Base-by-base conservation (phyloP, 768 basidiomycete genomes). In the Phlebiopsis gigantea region DNA sequence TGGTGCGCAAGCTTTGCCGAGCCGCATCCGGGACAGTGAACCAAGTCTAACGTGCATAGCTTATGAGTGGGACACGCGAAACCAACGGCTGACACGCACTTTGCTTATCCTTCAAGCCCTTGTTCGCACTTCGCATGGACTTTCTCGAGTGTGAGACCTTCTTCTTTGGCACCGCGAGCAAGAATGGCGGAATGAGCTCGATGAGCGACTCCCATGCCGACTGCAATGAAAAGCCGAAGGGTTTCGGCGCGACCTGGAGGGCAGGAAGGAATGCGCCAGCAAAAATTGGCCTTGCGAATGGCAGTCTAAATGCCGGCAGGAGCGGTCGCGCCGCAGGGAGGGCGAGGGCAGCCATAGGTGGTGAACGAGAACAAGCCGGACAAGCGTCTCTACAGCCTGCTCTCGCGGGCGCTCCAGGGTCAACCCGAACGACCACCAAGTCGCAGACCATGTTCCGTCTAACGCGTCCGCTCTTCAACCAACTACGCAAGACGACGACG, bases 121-220 rank as follows among this genome's bases (percentile, higher is more conserved):
- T 98, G 72, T 94, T 93, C 15, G 94, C 88, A 60, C 84, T 85
- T 42, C 95, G 80, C 93, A 96, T 96, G n/a, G 87, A 81, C 71
- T 98, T 98, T 51, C 90, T 79, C 21, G 92, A 93, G 72, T 98
- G 94, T 0, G 94, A 93, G 10, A 85, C 80, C 73, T 95, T 95
- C 69, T 87, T 88, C 74, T 98, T 98, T 24, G 96, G 96, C 1
- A 96, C 96, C 24, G 94, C 93, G 43, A 93, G 81, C 19, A 98
- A 75, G 69, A 95, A 84, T 0, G 93, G 80, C 12, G 95, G 95
- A 59, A 98, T 79, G 44, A 97, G 81, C 60, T 95, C 90, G 41
- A 77, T 72, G 21, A 87, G 70, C 2, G 78, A 75, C 34, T 75
- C 73, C 34, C 81, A 64, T 39, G 58, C n/a, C 4, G 73, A 60